These are phyloP conservation scores for Porogramme epimiltina DNA, from an alignment of 1,284 basidiomycete species.

Conservation along the genomic window DNA sequence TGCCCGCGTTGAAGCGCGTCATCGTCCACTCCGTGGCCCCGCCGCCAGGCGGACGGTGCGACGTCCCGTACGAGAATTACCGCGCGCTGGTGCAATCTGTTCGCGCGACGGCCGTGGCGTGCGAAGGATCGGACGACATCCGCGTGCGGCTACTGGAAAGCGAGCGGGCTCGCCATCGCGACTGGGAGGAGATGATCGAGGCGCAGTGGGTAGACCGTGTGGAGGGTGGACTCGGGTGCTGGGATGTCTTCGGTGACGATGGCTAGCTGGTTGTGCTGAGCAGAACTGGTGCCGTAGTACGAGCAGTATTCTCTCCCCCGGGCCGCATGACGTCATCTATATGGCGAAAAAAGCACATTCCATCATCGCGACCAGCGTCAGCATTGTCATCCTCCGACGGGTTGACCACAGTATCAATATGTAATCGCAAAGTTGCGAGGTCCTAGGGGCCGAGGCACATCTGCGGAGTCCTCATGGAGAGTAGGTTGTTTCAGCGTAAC, in stretches of 20 bases:
- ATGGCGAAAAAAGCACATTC: too few relatives aligned
- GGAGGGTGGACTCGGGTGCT: neutral
- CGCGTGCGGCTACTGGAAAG: constrained; percentile 15
- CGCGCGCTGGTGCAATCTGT: constrained; percentile 10
- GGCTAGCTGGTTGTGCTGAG: too few relatives aligned
- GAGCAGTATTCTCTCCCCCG: too few relatives aligned
- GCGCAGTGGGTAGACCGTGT: neutral
- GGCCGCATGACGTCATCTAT: too few relatives aligned
- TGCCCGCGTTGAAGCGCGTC: constrained; percentile 6
- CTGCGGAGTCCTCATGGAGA: too few relatives aligned
- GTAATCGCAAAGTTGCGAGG: too few relatives aligned
- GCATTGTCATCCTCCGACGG: too few relatives aligned
- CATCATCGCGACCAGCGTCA: too few relatives aligned
- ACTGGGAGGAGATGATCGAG: neutral
- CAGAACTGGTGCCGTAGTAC: too few relatives aligned
- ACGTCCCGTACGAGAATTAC: constrained; percentile 11
- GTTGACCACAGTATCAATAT: too few relatives aligned
- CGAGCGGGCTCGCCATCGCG: neutral
- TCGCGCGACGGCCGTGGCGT: constrained; percentile 7
- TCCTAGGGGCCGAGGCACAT: too few relatives aligned
- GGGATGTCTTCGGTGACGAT: neutral
- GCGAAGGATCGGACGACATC: constrained; percentile 19
- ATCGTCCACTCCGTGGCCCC: constrained; percentile 16
- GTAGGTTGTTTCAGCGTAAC: too few relatives aligned
- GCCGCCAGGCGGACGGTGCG: constrained; percentile 1